A percentile compares a stretch with the other conserved stretches of the same genome.
phyloP scores from a whole-genome alignment of 2,329 filamentous ascomycete species.

The Calonectria pseudoreteaudii region DNA sequence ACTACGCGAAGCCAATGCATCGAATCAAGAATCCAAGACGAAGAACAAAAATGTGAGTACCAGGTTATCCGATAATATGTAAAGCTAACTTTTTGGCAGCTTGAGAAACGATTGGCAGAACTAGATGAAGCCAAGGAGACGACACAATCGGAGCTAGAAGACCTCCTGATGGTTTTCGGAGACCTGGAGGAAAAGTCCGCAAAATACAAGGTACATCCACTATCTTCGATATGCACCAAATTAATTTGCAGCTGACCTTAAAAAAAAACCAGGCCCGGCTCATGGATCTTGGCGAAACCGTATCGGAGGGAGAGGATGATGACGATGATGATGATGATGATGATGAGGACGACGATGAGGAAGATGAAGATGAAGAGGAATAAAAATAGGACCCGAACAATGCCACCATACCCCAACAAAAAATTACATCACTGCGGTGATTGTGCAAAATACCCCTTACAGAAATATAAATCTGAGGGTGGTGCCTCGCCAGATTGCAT shows the following conservation, averaged over 20 bases:
- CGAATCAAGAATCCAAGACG: constrained; percentile 35
- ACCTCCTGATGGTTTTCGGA: constrained; percentile 83
- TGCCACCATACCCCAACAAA: constrained; percentile 9
- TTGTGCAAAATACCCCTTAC: constrained; percentile 43
- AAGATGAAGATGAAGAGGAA: constrained; percentile 21
- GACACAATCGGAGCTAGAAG: constrained; percentile 80
- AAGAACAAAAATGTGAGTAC: constrained; percentile 44
- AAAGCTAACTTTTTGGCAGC: constrained; percentile 39
- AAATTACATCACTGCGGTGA: not conserved
- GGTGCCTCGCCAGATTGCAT: constrained; percentile 45
- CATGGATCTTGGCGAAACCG: constrained; percentile 73
- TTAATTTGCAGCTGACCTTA: constrained; percentile 23
- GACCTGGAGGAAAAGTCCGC: constrained; percentile 83
- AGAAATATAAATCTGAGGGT: constrained; percentile 39
- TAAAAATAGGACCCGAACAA: constrained; percentile 8
- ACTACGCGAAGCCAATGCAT: constrained; percentile 34
- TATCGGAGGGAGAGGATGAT: constrained; percentile 80
- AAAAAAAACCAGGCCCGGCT: constrained; percentile 63
- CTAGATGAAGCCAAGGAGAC: constrained; percentile 73
- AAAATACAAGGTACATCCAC: constrained; percentile 75
- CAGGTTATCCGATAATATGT: constrained; percentile 26
- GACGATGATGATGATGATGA: constrained; percentile 64
- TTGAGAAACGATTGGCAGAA: constrained; percentile 45
- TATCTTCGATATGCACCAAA: not conserved
- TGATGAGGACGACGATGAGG: constrained; percentile 29